Conservation (phyloP, 257 asterid genomes). For the Prunella vulgaris region DNA sequence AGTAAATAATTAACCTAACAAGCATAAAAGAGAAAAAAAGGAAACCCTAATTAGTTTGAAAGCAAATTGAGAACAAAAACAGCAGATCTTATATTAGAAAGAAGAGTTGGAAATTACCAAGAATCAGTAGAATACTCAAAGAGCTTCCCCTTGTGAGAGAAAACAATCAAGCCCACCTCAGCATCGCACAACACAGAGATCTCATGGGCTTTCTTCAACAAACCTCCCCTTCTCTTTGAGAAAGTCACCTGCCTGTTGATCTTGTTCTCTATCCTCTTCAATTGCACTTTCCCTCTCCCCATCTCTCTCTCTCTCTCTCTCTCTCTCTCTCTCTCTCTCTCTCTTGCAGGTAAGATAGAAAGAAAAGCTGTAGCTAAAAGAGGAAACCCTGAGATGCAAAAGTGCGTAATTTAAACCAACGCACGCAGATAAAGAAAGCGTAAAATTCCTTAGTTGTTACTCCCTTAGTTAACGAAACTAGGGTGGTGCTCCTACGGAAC, state of each 20-base stretch:
- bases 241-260: constrained; percentile 81
- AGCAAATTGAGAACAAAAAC: background rate
- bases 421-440: constrained; percentile 23
- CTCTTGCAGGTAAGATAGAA: too few species aligned
- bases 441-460: constrained; percentile 3
- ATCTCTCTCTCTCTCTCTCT: constrained; percentile 25
- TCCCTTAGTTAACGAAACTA: background rate
- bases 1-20: background rate
- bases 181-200: constrained; percentile 84
- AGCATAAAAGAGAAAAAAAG: background rate
- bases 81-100: background rate
- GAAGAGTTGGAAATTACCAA: constrained; percentile 29
- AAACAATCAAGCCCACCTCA: constrained; percentile 70
- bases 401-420: background rate
- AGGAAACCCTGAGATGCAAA: constrained; percentile 36
- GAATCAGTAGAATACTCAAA: constrained; percentile 73
- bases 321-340: too few species aligned
- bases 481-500: background rate
- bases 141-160: constrained; percentile 76
- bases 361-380: constrained; percentile 9
- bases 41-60: background rate
- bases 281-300: constrained; percentile 86
- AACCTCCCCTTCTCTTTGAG: constrained; percentile 74
- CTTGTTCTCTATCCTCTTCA: constrained; percentile 82
- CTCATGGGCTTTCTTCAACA: constrained; percentile 80